These are phyloP conservation scores for Aspergillus incahuasiensis DNA, from an alignment of 495 filamentous ascomycete genomes.

Conservation along the genomic window DNA sequence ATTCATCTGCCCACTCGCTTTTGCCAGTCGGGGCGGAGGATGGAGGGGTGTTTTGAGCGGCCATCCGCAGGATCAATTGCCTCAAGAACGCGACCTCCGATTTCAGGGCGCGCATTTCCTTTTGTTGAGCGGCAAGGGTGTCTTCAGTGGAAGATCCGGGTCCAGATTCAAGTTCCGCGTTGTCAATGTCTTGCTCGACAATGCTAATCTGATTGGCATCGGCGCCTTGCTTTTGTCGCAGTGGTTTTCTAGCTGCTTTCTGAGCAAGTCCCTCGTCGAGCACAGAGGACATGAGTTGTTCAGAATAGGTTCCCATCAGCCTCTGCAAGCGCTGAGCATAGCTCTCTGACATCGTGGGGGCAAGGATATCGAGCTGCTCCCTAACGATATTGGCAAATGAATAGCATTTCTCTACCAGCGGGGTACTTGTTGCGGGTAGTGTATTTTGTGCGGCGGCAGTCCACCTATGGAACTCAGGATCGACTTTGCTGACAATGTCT, in stretches of 20 bases:
- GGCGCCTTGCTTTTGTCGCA: neutral
- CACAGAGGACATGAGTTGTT: constrained; percentile 23
- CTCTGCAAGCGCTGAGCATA: constrained; percentile 18
- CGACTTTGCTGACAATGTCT: constrained; percentile 25
- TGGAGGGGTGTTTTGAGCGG: neutral
- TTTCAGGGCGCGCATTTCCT: constrained; percentile 28
- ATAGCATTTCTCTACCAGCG: constrained; percentile 34
- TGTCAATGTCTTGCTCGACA: neutral
- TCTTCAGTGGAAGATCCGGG: neutral
- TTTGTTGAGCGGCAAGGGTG: constrained; percentile 8
- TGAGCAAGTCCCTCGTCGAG: constrained; percentile 12
- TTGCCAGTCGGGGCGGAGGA: constrained; percentile 3
- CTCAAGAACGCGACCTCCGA: constrained; percentile 33
- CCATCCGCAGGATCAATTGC: constrained; percentile 26
- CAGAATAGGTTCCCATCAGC: constrained; percentile 24
- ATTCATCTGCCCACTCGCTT: neutral
- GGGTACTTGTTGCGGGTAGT: constrained; percentile 11
- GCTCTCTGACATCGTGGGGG: constrained; percentile 15
- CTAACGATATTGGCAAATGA: constrained; percentile 28
- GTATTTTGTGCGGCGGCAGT: constrained; percentile 17
- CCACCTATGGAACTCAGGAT: constrained; percentile 28
- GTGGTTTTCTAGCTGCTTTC: neutral
- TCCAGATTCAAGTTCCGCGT: neutral
- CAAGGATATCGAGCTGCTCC: constrained; percentile 23
- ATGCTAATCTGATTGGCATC: neutral